Evolutionary conservation across 371 early-diverging fungal species (phyloP).

Genomic region (Mucor saturninus): DNA sequence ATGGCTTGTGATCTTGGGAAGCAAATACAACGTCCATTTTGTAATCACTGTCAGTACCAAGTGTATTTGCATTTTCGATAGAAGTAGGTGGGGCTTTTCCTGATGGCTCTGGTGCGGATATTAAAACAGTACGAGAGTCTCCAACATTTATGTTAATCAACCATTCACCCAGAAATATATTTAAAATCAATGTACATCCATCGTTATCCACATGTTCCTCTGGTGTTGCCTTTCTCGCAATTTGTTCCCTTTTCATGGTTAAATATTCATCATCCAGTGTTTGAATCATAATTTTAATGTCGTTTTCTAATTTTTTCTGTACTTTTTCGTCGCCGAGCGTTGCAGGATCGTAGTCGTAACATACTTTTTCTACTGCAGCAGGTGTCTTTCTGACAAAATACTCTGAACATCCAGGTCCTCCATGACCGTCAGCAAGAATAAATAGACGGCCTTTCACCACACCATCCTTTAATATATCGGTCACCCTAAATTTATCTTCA

Average conservation of each 20-base stretch:
- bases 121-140: constrained; percentile 77
- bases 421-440: constrained; percentile 70
- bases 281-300: constrained; percentile 58
- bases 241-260: constrained; percentile 51
- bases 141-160: constrained; percentile 83
- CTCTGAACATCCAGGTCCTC: constrained; percentile 68
- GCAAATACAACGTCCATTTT: constrained; percentile 67
- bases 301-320: constrained; percentile 50
- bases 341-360: constrained; percentile 49
- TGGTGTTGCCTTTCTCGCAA: constrained; percentile 1
- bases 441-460: constrained; percentile 56
- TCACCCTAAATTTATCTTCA: constrained; percentile 66
- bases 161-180: constrained; percentile 75
- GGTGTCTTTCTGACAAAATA: constrained; percentile 65
- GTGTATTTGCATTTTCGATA: constrained; percentile 16
- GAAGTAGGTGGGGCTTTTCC: constrained; percentile 21
- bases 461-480: constrained; percentile 43
- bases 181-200: constrained; percentile 81
- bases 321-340: constrained; percentile 40
- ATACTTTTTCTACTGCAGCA: constrained; percentile 50
- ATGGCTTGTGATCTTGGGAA: constrained; percentile 70
- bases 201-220: constrained; percentile 66
- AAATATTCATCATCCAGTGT: constrained; percentile 62
- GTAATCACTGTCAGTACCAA: constrained; percentile 42
- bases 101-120: constrained; percentile 49